Percentiles rank a stretch among this genome's conserved stretches.
Evolutionary conservation across 441 rosid species (phyloP).

Genomic region (Pelargonium fulgidum): DNA sequence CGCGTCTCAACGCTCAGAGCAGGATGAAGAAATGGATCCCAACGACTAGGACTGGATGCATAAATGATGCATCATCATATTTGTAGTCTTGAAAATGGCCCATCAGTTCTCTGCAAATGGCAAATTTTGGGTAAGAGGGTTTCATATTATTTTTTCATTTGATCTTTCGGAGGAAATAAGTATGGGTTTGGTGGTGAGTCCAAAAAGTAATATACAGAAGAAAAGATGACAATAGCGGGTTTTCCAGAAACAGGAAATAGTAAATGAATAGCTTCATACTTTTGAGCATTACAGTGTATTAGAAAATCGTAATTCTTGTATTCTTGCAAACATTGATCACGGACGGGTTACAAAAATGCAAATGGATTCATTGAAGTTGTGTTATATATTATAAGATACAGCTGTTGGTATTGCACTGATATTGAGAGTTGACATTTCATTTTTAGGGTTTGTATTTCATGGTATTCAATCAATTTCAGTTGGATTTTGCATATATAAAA

Average conservation of each 20-base stretch:
- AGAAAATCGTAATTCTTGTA: slow-evolving; percentile 1
- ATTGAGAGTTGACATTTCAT: too few species aligned
- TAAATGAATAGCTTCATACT: slow-evolving; percentile 23
- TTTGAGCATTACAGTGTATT: neutral
- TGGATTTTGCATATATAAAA: too few species aligned
- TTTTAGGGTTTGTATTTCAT: too few species aligned
- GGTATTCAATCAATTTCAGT: too few species aligned
- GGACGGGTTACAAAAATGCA: too few species aligned
- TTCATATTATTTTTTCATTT: slow-evolving; percentile 27
- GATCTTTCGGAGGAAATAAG: slow-evolving; percentile 23
- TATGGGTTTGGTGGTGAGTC: slow-evolving; percentile 11
- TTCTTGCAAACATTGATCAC: neutral
- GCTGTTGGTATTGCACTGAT: too few species aligned
- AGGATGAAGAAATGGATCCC: slow-evolving; percentile 91
- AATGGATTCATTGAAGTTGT: too few species aligned
- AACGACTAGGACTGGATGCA: slow-evolving; percentile 48
- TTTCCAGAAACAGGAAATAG: slow-evolving; percentile 24
- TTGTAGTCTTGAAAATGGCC: slow-evolving; percentile 19
- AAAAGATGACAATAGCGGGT: slow-evolving; percentile 5
- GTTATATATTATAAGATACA: too few species aligned
- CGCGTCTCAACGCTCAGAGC: slow-evolving; percentile 41
- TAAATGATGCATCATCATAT: slow-evolving; percentile 16
- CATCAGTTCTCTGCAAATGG: slow-evolving; percentile 23
- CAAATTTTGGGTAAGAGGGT: slow-evolving; percentile 23
- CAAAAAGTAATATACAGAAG: neutral